A percentile compares a stretch with the other conserved stretches of the same genome.
Evolutionary conservation across 2,329 filamentous ascomycete species (phyloP).

Genomic region (Epichloe sibirici): DNA sequence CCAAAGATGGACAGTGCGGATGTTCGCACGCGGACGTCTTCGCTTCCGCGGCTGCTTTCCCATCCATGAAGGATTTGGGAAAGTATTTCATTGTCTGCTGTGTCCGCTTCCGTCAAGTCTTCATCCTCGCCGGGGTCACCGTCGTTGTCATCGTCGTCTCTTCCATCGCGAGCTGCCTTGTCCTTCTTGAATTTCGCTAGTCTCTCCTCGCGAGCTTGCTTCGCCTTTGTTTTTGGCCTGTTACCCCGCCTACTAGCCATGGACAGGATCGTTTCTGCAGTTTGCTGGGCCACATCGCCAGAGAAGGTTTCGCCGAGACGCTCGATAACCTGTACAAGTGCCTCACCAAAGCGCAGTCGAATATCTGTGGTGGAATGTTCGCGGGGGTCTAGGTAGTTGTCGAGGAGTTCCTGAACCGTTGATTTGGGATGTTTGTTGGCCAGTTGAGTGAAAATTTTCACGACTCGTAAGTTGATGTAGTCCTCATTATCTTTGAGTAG

Average conservation of each 20-base stretch:
- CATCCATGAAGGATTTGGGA: slow-evolving; percentile 53
- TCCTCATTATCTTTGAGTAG: slow-evolving; percentile 56
- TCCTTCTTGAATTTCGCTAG: slow-evolving; percentile 34
- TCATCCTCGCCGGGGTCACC: slow-evolving; percentile 25
- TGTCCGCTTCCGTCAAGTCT: slow-evolving; percentile 30
- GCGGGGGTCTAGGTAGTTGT: slow-evolving; percentile 52
- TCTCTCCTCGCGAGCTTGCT: slow-evolving; percentile 39
- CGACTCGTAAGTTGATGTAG: slow-evolving; percentile 57
- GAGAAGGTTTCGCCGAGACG: slow-evolving; percentile 43
- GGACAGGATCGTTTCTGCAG: slow-evolving; percentile 47
- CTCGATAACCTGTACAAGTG: slow-evolving; percentile 51
- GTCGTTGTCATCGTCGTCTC: slow-evolving; percentile 31
- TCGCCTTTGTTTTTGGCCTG: slow-evolving; percentile 45
- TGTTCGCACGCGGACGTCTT: slow-evolving; percentile 57
- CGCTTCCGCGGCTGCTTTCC: slow-evolving; percentile 51
- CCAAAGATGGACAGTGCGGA: slow-evolving; percentile 58
- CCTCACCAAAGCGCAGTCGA: slow-evolving; percentile 57
- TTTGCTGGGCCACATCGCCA: slow-evolving; percentile 37
- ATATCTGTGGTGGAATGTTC: slow-evolving; percentile 49
- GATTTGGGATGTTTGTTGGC: slow-evolving; percentile 49
- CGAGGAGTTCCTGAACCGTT: slow-evolving; percentile 49
- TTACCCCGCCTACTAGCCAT: slow-evolving; percentile 52
- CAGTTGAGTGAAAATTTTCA: slow-evolving; percentile 52
- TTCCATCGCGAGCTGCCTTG: slow-evolving; percentile 20
- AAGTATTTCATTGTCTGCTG: slow-evolving; percentile 36